Percentiles rank a stretch among this genome's conserved stretches.
Evolutionary conservation across 2,329 filamentous ascomycete species (phyloP).

Genomic region (Dactylonectria estremocensis): DNA sequence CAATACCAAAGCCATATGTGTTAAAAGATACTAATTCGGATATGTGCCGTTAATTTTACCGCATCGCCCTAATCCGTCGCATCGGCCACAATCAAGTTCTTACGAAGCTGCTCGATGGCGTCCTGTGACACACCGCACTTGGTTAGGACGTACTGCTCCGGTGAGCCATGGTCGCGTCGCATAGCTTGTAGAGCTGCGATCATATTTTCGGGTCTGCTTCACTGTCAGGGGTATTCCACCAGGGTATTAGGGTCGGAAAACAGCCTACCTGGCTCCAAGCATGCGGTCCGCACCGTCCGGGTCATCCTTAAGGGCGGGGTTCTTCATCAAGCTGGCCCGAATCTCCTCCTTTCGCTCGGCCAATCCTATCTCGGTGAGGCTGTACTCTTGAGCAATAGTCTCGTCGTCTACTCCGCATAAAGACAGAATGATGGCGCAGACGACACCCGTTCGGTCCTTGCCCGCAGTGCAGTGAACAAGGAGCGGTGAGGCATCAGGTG

Average conservation of each 20-base stretch:
- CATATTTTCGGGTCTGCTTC: slow-evolving; percentile 63
- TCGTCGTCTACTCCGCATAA: slow-evolving; percentile 74
- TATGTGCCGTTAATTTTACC: slow-evolving; percentile 42
- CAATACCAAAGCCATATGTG: slow-evolving; percentile 45
- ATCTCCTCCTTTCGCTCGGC: slow-evolving; percentile 67
- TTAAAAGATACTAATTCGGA: slow-evolving; percentile 41
- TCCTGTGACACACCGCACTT: slow-evolving; percentile 70
- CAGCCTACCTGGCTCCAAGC: slow-evolving; percentile 60
- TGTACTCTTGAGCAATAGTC: slow-evolving; percentile 77
- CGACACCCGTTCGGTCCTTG: slow-evolving; percentile 82
- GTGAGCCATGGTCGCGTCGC: slow-evolving; percentile 72
- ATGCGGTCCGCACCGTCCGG: slow-evolving; percentile 60
- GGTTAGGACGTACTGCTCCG: slow-evolving; percentile 74
- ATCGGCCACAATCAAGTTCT: slow-evolving; percentile 62
- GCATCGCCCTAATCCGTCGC: slow-evolving; percentile 58
- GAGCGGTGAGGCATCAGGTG: slow-evolving; percentile 61
- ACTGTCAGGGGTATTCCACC: slow-evolving; percentile 11
- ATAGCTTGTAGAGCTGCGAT: slow-evolving; percentile 68
- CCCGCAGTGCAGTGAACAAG: slow-evolving; percentile 83
- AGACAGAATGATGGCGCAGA: slow-evolving; percentile 76
- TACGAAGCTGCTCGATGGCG: slow-evolving; percentile 67
- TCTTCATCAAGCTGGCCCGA: slow-evolving; percentile 64
- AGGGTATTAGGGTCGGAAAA: not conserved
- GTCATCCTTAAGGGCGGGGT: slow-evolving; percentile 65
- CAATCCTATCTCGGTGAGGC: slow-evolving; percentile 75